Conservation (phyloP, 805 yeast species). For the Candida vartiovaarae region DNA sequence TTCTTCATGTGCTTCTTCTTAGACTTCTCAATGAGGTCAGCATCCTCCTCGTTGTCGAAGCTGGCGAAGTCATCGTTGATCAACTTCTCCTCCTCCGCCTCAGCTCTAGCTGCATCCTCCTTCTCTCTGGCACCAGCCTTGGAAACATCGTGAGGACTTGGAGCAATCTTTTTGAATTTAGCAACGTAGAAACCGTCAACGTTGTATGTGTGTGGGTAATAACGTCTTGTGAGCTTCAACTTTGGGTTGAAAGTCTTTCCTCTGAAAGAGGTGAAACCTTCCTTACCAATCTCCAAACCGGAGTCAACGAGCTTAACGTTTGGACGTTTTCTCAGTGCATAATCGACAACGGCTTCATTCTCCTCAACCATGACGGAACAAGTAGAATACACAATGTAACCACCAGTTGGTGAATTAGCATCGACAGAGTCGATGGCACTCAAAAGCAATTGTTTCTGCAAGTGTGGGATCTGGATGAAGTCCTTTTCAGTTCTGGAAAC, state of each 20-base stretch:
- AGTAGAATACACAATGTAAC: constrained; percentile 91
- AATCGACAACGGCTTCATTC: constrained; percentile 97
- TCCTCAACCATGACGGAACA: constrained; percentile 98
- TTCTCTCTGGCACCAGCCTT: constrained; percentile 87
- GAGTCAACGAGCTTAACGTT: constrained; percentile 92
- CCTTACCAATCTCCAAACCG: constrained; percentile 89
- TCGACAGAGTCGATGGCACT: constrained; percentile 98
- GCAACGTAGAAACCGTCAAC: constrained; percentile 99
- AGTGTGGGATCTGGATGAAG: constrained; percentile 91
- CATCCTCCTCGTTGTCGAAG: constrained; percentile 73
- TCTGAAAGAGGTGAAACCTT: constrained; percentile 88
- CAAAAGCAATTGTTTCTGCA: constrained; percentile 87
- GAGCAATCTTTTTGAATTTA: constrained; percentile 83
- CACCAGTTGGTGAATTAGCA: constrained; percentile 87
- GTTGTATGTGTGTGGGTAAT: constrained; percentile 96
- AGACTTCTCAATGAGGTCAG: constrained; percentile 59
- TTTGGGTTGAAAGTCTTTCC: constrained; percentile 85
- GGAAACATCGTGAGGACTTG: constrained; percentile 78
- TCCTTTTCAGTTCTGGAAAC: constrained; percentile 92
- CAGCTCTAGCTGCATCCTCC: constrained; percentile 74
- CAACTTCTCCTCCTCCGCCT: constrained; percentile 69
- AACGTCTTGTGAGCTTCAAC: constrained; percentile 80
- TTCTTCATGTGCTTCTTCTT: constrained; percentile 57
- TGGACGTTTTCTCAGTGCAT: constrained; percentile 92
- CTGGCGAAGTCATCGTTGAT: constrained; percentile 82